phyloP scores from a whole-genome alignment of 495 filamentous ascomycete species.

The Annulohypoxylon moriforme region DNA sequence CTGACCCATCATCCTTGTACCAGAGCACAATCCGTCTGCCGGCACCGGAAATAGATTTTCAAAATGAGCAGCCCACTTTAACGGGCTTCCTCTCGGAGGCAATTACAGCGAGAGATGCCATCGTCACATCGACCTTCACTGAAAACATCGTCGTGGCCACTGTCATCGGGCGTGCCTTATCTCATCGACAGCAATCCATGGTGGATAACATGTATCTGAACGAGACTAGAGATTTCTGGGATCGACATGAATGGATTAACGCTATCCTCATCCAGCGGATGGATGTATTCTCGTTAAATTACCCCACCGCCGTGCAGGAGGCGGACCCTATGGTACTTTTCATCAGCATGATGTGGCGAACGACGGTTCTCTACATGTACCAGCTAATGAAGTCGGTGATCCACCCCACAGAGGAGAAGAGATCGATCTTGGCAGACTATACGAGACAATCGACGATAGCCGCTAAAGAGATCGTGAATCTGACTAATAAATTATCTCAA shows the following conservation, averaged over 20 bases:
- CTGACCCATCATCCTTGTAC: constrained; percentile 34
- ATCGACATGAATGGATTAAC: constrained; percentile 62
- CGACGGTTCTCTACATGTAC: constrained; percentile 57
- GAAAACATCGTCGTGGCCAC: constrained; percentile 62
- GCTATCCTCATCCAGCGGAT: constrained; percentile 53
- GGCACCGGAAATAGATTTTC: constrained; percentile 61
- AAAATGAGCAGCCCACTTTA: constrained; percentile 58
- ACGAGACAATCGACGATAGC: constrained; percentile 52
- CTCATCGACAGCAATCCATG: constrained; percentile 54
- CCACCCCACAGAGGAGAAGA: constrained; percentile 40
- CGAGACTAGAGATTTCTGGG: constrained; percentile 55
- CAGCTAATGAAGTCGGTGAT: constrained; percentile 46
- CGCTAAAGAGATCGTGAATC: constrained; percentile 55
- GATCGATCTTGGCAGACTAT: constrained; percentile 45
- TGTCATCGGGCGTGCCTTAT: constrained; percentile 59
- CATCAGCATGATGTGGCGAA: constrained; percentile 58
- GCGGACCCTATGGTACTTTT: constrained; percentile 62
- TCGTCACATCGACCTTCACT: constrained; percentile 55
- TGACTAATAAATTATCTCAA: constrained; percentile 56
- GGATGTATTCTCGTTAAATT: constrained; percentile 48
- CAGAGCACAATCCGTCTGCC: constrained; percentile 59
- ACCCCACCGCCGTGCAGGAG: constrained; percentile 49
- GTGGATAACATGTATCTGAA: constrained; percentile 41
- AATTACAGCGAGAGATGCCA: constrained; percentile 47
- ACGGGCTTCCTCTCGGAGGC: constrained; percentile 58